A percentile compares a stretch with the other conserved stretches of the same genome.
phyloP scores from a whole-genome alignment of 176 grass and related monocot species.

The Eragrostis nindensis region DNA sequence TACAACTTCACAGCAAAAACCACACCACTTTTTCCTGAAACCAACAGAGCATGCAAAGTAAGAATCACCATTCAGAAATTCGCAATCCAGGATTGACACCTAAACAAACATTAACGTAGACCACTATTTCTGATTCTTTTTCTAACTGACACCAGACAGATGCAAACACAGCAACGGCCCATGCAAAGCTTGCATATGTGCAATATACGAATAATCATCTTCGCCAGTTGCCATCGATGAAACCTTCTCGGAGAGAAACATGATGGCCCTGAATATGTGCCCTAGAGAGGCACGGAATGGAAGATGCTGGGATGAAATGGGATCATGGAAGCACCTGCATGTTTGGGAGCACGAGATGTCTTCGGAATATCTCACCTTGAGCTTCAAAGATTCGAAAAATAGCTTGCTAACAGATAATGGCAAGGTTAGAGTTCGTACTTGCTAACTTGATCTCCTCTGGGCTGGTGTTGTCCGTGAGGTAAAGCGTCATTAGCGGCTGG shows the following conservation, averaged over 20 bases:
- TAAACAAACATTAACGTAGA: background rate
- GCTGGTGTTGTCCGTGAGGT: slow-evolving; percentile 84
- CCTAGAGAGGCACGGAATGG: background rate
- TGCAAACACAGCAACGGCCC: background rate
- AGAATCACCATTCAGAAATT: background rate
- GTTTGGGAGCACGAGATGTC: background rate
- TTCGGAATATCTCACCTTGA: background rate
- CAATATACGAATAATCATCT: background rate
- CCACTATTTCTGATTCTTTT: background rate
- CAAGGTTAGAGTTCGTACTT: slow-evolving; percentile 41
- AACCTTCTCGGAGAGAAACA: background rate
- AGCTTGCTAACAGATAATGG: background rate
- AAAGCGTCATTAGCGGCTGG: slow-evolving; percentile 83
- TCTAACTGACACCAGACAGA: background rate
- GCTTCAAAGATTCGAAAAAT: background rate
- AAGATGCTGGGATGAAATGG: background rate
- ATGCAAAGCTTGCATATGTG: background rate
- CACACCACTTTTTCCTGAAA: slow-evolving; percentile 69
- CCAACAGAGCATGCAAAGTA: slow-evolving; percentile 28
- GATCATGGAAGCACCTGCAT: background rate
- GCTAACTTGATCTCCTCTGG: slow-evolving; percentile 79
- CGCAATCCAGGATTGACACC: slow-evolving; percentile 15
- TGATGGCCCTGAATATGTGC: background rate
- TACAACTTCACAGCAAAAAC: slow-evolving; percentile 87
- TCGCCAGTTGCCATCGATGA: background rate